Percentiles rank a stretch among this genome's conserved stretches.
Conservation (phyloP, 2,329 filamentous ascomycete species). For the Thermothelomyces thermophilus region DNA sequence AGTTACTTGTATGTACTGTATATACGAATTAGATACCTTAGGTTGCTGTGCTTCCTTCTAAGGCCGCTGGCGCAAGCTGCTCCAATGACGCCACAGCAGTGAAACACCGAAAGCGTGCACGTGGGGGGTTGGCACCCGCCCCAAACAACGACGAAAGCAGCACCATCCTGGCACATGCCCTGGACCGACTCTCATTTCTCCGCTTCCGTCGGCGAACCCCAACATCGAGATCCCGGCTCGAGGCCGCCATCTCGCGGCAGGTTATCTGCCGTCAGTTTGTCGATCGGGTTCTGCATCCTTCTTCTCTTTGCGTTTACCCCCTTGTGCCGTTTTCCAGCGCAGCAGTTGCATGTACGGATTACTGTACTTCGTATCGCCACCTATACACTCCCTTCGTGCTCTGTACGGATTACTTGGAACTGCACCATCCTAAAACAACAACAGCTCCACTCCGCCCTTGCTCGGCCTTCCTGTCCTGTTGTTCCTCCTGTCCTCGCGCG, state of each 20-base stretch:
- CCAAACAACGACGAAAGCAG: neutral
- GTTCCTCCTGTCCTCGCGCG: constrained; percentile 1
- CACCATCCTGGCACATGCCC: neutral
- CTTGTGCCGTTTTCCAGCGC: neutral
- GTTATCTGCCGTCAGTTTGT: too few relatives aligned
- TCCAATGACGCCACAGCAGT: constrained; percentile 14
- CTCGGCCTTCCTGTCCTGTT: too few relatives aligned
- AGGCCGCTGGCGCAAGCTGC: constrained; percentile 1
- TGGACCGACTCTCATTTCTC: constrained; percentile 1
- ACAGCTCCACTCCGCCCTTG: too few relatives aligned
- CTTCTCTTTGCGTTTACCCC: neutral
- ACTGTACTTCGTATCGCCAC: too few relatives aligned
- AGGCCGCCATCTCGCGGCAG: constrained; percentile 6
- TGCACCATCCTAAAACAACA: too few relatives aligned
- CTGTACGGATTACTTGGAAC: too few relatives aligned
- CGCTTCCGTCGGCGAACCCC: constrained; percentile 5
- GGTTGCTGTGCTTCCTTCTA: neutral
- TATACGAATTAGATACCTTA: too few relatives aligned
- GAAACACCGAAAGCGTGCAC: constrained; percentile 13
- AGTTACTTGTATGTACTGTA: too few relatives aligned
- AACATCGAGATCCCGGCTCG: constrained; percentile 3
- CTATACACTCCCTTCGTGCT: neutral
- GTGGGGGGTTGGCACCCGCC: constrained; percentile 9
- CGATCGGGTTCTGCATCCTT: neutral
- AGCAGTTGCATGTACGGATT: too few relatives aligned